Conservation (phyloP, 768 basidiomycete genomes). For the Tulasnella calospora region DNA sequence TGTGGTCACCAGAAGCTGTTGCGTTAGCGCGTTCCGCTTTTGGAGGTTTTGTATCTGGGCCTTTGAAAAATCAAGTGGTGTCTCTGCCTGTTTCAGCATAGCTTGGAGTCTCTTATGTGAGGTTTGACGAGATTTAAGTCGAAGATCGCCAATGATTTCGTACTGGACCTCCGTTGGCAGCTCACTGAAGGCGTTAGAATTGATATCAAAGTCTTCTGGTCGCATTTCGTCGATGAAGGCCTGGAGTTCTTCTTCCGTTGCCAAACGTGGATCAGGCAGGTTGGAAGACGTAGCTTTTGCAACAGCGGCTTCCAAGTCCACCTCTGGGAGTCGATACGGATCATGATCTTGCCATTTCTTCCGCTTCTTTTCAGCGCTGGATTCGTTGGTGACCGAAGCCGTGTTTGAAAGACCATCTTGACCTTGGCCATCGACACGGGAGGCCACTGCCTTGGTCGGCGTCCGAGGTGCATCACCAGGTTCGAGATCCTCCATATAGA, state of each 20-base stretch:
- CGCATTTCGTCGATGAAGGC: slow-evolving; percentile 94
- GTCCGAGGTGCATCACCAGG: slow-evolving; percentile 45
- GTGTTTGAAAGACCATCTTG: slow-evolving; percentile 37
- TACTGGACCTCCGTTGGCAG: slow-evolving; percentile 96
- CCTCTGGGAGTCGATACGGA: slow-evolving; percentile 86
- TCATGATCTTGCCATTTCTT: slow-evolving; percentile 49
- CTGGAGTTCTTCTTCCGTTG: slow-evolving; percentile 91
- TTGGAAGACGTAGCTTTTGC: slow-evolving; percentile 55
- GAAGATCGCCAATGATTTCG: slow-evolving; percentile 94
- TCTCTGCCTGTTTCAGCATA: slow-evolving; percentile 74
- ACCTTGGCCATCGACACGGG: slow-evolving; percentile 24
- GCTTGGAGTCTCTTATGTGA: slow-evolving; percentile 86
- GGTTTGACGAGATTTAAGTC: slow-evolving; percentile 90
- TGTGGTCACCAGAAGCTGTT: slow-evolving; percentile 86
- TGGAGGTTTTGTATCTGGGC: slow-evolving; percentile 89
- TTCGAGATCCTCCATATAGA: slow-evolving; percentile 84
- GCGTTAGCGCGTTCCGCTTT: slow-evolving; percentile 86
- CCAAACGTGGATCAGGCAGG: slow-evolving; percentile 83
- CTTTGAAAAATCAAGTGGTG: slow-evolving; percentile 91
- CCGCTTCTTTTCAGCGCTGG: slow-evolving; percentile 38
- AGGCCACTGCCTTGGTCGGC: slow-evolving; percentile 39
- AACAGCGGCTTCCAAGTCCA: slow-evolving; percentile 62
- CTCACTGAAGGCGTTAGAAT: slow-evolving; percentile 82
- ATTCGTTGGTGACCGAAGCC: slow-evolving; percentile 45
- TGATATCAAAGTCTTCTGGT: slow-evolving; percentile 90